Conservation (phyloP, 306 rosid genomes). For the Prunus mume region DNA sequence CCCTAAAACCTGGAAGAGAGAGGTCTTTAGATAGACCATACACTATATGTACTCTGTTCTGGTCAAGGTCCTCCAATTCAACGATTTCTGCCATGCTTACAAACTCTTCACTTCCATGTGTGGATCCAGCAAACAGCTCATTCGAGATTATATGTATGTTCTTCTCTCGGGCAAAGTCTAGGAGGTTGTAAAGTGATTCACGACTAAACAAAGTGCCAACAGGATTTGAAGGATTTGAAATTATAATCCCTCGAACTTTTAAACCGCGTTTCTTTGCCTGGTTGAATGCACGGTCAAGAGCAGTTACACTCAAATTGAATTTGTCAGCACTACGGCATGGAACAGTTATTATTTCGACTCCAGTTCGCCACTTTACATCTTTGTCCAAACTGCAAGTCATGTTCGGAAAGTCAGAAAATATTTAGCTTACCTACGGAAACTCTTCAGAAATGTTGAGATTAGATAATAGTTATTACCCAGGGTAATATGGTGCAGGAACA, state of each 20-base stretch:
- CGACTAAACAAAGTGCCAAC: slow-evolving; percentile 60
- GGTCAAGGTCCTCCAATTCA: slow-evolving; percentile 58
- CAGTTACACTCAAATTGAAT: slow-evolving; percentile 52
- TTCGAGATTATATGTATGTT: slow-evolving; percentile 83
- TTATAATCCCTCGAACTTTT: slow-evolving; percentile 78
- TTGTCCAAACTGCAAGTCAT: slow-evolving; percentile 64
- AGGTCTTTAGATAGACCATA: slow-evolving; percentile 76
- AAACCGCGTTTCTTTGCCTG: slow-evolving; percentile 83
- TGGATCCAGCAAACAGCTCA: slow-evolving; percentile 65
- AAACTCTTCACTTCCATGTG: slow-evolving; percentile 51
- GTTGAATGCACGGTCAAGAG: slow-evolving; percentile 76
- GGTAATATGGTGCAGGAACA: slow-evolving; percentile 86
- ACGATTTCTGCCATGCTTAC: slow-evolving; percentile 82
- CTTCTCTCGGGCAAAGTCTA: slow-evolving; percentile 90
- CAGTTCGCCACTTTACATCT: slow-evolving; percentile 75
- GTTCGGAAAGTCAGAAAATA: slow-evolving; percentile 29
- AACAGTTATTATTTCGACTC: slow-evolving; percentile 72
- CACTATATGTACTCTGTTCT: slow-evolving; percentile 78
- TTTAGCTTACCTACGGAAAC: background rate
- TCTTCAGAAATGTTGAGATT: slow-evolving; percentile 12
- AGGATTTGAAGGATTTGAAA: slow-evolving; percentile 78
- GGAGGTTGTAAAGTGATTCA: slow-evolving; percentile 60
- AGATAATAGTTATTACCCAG: slow-evolving; percentile 46
- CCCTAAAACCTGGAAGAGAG: slow-evolving; percentile 72
- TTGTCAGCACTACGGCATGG: slow-evolving; percentile 81